A percentile compares a stretch with the other conserved stretches of the same genome.
Conservation (phyloP, 345 rosid species). For the Rhodomyrtus tomentosa region DNA sequence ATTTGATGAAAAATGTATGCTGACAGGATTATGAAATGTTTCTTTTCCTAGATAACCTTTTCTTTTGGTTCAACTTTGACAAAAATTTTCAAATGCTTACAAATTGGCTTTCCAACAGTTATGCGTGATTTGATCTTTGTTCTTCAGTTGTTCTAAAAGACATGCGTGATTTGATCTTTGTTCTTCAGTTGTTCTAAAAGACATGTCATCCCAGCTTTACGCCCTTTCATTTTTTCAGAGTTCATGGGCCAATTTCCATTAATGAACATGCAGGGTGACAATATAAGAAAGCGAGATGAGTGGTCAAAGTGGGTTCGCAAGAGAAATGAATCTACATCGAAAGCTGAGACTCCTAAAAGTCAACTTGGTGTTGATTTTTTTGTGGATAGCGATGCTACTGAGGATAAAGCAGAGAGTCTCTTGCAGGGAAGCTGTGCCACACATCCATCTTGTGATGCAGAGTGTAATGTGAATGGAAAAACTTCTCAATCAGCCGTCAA, state of each 20-base stretch:
- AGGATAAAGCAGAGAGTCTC: conserved; percentile 15
- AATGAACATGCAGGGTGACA: conserved; percentile 43
- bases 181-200: neutral
- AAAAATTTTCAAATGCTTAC: neutral
- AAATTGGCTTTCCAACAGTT: neutral
- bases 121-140: neutral
- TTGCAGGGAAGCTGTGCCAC: conserved; percentile 9
- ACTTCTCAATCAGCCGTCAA: conserved; percentile 9
- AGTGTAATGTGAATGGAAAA: conserved; percentile 3
- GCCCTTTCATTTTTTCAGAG: neutral
- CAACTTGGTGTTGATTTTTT: conserved; percentile 17
- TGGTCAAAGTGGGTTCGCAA: conserved; percentile 73
- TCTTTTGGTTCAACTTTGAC: neutral
- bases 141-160: neutral
- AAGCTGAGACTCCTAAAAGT: conserved; percentile 24
- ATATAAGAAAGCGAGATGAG: conserved; percentile 56
- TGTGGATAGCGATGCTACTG: conserved; percentile 1
- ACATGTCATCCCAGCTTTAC: neutral
- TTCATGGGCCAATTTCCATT: neutral
- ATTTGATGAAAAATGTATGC: neutral
- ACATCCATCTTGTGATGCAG: conserved; percentile 5
- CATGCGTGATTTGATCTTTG: neutral
- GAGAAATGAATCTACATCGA: conserved; percentile 3
- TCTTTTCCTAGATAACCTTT: neutral
- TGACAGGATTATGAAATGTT: neutral